Percentiles rank a stretch among this genome's conserved stretches.
phyloP scores from a whole-genome alignment of 306 rosid species.

The Citrullus amarus region DNA sequence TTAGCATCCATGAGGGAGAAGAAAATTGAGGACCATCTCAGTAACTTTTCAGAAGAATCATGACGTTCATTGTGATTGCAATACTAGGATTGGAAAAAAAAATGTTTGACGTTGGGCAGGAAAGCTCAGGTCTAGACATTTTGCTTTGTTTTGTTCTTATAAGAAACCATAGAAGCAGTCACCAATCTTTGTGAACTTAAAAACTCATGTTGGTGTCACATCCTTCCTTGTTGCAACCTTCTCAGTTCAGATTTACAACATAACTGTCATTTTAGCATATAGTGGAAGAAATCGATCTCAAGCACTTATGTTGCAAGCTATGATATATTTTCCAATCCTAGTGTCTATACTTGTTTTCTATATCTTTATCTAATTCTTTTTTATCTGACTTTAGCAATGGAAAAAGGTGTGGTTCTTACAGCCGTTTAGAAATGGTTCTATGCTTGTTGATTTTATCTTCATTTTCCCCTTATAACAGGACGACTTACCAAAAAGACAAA shows the following conservation, averaged over 20 bases:
- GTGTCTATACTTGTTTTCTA: neutral
- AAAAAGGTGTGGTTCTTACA: neutral
- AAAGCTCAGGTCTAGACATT: neutral
- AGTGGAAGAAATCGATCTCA: neutral
- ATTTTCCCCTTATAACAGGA: constrained; percentile 29
- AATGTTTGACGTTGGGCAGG: neutral
- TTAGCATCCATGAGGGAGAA: neutral
- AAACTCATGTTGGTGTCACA: neutral
- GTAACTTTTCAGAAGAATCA: neutral
- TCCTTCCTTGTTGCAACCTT: neutral
- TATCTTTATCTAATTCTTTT: neutral
- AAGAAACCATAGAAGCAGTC: neutral
- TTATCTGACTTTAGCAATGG: neutral
- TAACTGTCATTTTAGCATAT: neutral
- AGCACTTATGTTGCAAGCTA: neutral
- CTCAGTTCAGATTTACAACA: neutral
- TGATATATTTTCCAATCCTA: neutral
- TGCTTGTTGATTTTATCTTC: constrained; percentile 6
- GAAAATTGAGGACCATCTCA: neutral
- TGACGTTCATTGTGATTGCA: neutral
- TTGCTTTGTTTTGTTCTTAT: neutral
- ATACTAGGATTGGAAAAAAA: neutral
- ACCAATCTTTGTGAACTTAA: neutral
- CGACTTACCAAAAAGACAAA: constrained; percentile 37
- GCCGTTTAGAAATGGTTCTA: neutral